Evolutionary conservation across 495 filamentous ascomycete species (phyloP), one percentile per base, ranked within the genome.

Genomic region (Aspergillus sclerotioniger): DNA sequence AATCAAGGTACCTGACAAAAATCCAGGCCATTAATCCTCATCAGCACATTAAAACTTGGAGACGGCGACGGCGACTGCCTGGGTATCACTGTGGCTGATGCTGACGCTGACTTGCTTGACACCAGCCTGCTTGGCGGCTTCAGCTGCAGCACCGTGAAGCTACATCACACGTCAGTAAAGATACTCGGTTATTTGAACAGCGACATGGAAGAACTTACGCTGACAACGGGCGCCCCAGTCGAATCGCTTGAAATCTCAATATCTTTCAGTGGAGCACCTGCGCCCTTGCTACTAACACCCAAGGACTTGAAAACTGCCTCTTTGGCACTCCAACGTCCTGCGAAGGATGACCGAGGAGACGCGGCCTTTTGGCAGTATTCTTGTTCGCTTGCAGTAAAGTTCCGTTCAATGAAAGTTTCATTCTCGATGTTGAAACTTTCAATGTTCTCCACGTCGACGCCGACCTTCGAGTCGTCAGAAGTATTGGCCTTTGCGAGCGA

Each of bases 221-320:
- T 82, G 54, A 97, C 94, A 57, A 81, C 73, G 1, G 94, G 94
- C 39, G 86, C 90, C 28, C 95, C 94, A 21, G 84, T 89, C 51
- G 87, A 83, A 67, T 93, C 88, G 58, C 82, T 85, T 37, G 80
- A 71, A 59, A 99, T 92, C 80, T 99, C 94, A 75, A 99, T 98
- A 13, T 97, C 93, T 77, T 87, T 92, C 76, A 99, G 64, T 16
- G 89, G 81, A 51, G 94, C 92, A 59, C 95, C 94, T 12, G 87
- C 92, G 53, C 94, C 94, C 73, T 89, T 86, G 69, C 90, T 84
- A 62, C 81, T 71, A n/a, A 96, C 90, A 41, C 91, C 90, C n/a
- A 99, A 76, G 12, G 89, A 88, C 81, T 99, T 99, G 79, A 99
- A 99, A 5, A 99, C 91, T 5, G 93, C 94, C 77, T 99, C 94